Evolutionary conservation across 306 rosid species (phyloP), one percentile per base, ranked within the genome.

Genomic region (Medicago ruthenica): DNA sequence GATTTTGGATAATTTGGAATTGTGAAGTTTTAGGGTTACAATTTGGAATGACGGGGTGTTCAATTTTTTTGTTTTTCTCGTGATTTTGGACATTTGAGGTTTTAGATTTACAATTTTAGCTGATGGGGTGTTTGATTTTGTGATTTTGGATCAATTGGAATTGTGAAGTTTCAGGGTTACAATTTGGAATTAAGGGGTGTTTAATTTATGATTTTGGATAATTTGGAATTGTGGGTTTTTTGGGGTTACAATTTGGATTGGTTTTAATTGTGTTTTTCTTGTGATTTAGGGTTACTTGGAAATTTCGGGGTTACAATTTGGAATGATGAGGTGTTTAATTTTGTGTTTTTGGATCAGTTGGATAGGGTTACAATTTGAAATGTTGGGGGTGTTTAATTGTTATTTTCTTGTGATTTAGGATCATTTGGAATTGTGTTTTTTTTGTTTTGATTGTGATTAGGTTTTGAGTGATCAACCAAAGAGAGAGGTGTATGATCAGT

Each of bases 281-380:
- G 51, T 70, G 76, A 71, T 42, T 79, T 71, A 50, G 73, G 37
- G 13, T 61, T 5, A 73, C 42, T 73, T 24, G 4, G 37, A 13
- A 59, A 36, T 17, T 59, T 59, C 53, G 31, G 76, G 76, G 31
- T 21, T 53, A 37, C 20, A 61, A 31, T 61, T 31, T 15, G 21
- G n/a, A 61, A 61, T 61, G 18, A 31, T 34, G 21, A 6, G 67
- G 44, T 61, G 21, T 61, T 15, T 34, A 9, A 15, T 34, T 34
- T 31, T 34, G 66, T 60, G 44, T 61, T 7, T 31, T 61, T 14
- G 5, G 14, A n/a, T 61, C 7, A 61, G 34, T 61, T 31, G 44
- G 21, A 22, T 61, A 13, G 31, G 50, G 36, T 58, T 21, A 18
- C 5, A 65, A 27, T 78, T 60, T 69, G 60, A 55, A 59, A 51